A percentile compares a stretch with the other conserved stretches of the same genome.
Conservation (phyloP, 1,284 basidiomycete species). For the Xerocomus nothofagi region DNA sequence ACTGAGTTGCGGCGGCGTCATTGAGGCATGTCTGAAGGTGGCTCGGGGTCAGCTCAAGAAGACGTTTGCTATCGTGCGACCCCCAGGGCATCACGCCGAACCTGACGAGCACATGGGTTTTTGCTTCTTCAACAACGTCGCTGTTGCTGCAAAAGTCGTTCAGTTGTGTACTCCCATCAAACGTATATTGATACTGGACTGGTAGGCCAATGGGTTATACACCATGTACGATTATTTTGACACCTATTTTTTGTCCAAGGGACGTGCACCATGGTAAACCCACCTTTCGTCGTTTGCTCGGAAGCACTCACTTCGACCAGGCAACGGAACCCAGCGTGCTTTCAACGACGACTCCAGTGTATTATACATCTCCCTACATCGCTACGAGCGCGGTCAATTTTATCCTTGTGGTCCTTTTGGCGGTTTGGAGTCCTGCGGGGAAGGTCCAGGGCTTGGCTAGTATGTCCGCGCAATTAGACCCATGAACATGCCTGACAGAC, state of each 20-base stretch:
- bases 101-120: constrained; percentile 98
- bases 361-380: constrained; percentile 95
- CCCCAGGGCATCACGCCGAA: constrained; percentile 98
- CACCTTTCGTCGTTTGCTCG: neutral
- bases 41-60: constrained; percentile 82
- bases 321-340: constrained; percentile 95
- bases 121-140: constrained; percentile 99
- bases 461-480: constrained; percentile 44
- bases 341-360: constrained; percentile 92
- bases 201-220: constrained; percentile 56
- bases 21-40: constrained; percentile 88
- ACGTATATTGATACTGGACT: constrained; percentile 91
- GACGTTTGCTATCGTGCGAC: constrained; percentile 93
- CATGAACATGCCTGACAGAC: constrained; percentile 14
- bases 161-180: constrained; percentile 69
- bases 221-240: constrained; percentile 2
- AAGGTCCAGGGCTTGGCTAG: constrained; percentile 82
- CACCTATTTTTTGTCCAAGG: constrained; percentile 48
- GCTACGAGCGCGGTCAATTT: constrained; percentile 88
- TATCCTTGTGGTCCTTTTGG: constrained; percentile 95
- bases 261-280: constrained; percentile 91
- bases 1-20: constrained; percentile 91
- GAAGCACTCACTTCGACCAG: constrained; percentile 39
- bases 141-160: constrained; percentile 84
- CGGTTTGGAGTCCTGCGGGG: constrained; percentile 81